Conservation (phyloP, 2,329 filamentous ascomycete genomes). For the Myriosclerotinia duriaeana region DNA sequence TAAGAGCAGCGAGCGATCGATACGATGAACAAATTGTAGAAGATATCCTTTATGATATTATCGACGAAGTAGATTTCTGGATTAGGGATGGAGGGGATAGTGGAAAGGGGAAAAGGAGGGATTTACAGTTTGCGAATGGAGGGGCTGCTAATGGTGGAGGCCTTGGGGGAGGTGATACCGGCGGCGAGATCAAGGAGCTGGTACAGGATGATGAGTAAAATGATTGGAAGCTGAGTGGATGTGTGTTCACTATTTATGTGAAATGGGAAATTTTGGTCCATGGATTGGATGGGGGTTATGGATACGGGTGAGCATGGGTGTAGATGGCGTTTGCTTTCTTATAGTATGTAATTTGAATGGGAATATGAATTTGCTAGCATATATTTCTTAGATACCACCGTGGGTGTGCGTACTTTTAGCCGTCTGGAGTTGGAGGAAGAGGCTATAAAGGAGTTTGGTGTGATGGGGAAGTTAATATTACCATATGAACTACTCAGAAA, state of each 20-base stretch:
- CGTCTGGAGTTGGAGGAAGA: not conserved
- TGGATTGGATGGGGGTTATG: not conserved
- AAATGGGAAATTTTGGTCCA: not conserved
- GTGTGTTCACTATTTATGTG: not conserved
- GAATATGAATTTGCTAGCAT: not conserved
- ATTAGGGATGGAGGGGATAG: conserved; percentile 53
- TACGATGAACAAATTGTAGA: conserved; percentile 94
- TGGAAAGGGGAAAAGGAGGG: conserved; percentile 34
- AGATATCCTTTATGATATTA: conserved; percentile 86
- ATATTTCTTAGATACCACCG: not conserved
- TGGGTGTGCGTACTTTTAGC: not conserved
- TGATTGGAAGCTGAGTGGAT: not conserved
- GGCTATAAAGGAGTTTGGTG: not conserved
- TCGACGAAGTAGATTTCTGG: conserved; percentile 94
- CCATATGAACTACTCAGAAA: not conserved
- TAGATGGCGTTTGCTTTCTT: not conserved
- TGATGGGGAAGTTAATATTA: not conserved
- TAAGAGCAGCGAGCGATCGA: conserved; percentile 66
- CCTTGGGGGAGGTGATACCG: conserved; percentile 35
- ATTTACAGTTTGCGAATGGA: conserved; percentile 28
- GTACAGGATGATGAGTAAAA: conserved; percentile 57
- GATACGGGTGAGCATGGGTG: not conserved
- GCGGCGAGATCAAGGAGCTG: conserved; percentile 62
- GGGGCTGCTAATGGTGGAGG: conserved; percentile 29
- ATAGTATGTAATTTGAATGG: not conserved